Evolutionary conservation across 2,329 filamentous ascomycete genomes (phyloP).

Genomic region (Pezicula radicicola): DNA sequence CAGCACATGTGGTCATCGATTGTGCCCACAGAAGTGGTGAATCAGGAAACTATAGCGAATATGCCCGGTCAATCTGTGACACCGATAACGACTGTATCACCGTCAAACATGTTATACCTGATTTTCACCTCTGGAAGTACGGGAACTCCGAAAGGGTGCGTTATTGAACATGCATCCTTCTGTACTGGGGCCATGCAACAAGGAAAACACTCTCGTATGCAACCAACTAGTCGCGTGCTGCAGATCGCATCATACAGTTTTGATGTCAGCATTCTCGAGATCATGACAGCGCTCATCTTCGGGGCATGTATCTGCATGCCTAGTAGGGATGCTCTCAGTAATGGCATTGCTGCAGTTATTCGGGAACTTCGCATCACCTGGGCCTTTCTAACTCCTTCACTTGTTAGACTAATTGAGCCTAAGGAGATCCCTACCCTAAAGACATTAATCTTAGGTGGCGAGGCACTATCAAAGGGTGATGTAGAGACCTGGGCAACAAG

Average conservation of each 20-base stretch:
- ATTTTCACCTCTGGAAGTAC: too few species aligned
- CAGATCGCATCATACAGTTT: conserved; percentile 14
- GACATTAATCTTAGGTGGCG: conserved; percentile 10
- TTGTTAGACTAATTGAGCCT: conserved; percentile 12
- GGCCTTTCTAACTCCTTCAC: too few species aligned
- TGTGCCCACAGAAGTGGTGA: background rate
- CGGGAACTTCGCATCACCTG: too few species aligned
- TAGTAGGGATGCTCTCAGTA: too few species aligned
- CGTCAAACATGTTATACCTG: too few species aligned
- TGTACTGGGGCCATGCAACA: too few species aligned
- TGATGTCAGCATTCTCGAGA: conserved; percentile 8
- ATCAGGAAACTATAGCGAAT: background rate
- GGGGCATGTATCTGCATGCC: conserved; percentile 14
- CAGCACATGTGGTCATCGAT: background rate
- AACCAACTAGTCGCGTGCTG: conserved; percentile 3
- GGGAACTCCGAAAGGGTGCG: too few species aligned
- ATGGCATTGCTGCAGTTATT: conserved; percentile 7
- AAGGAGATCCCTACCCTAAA: conserved; percentile 9
- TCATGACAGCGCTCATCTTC: conserved; percentile 12
- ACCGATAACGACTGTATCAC: too few species aligned
- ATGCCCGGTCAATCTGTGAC: background rate
- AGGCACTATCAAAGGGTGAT: conserved; percentile 8
- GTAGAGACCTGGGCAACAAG: conserved; percentile 5
- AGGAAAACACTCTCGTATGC: too few species aligned
- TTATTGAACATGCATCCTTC: too few species aligned